phyloP scores from a whole-genome alignment of 768 basidiomycete genomes.

The Vararia minispora region DNA sequence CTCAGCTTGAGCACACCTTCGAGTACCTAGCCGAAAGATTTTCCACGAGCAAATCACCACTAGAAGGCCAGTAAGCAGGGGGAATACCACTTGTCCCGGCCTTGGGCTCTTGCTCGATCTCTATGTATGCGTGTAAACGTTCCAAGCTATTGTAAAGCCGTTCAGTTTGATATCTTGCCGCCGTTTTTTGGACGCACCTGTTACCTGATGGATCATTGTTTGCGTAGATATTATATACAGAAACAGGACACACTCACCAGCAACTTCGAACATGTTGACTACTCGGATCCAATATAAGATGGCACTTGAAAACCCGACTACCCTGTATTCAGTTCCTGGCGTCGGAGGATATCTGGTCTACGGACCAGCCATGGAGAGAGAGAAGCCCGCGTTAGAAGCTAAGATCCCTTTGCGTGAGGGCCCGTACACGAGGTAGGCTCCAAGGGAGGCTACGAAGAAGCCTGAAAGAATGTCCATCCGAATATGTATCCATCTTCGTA shows the following conservation, averaged over 20 bases:
- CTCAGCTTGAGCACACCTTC: no score
- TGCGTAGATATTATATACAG: no score
- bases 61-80: constrained; percentile 55
- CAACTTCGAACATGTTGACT: constrained; percentile 34
- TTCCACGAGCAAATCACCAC: constrained; percentile 40
- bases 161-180: no score
- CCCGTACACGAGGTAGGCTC: constrained; percentile 40
- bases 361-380: constrained; percentile 31
- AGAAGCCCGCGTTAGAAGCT: constrained; percentile 27
- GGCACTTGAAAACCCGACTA: constrained; percentile 42
- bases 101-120: constrained; percentile 44
- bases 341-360: background rate
- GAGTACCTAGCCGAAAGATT: constrained; percentile 41
- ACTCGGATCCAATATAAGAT: constrained; percentile 40
- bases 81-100: constrained; percentile 31
- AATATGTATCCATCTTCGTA: no score
- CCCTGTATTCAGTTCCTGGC: background rate
- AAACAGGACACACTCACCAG: no score
- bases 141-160: no score
- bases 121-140: constrained; percentile 42
- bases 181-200: no score
- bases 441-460: constrained; percentile 39
- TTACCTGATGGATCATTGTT: no score
- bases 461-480: constrained; percentile 46
- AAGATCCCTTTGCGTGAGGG: constrained; percentile 23